Percentiles rank a stretch among this genome's conserved stretches.
phyloP scores from a whole-genome alignment of 225 moss, liverwort and hornwort species.

The Physcomitrellopsis africana region DNA sequence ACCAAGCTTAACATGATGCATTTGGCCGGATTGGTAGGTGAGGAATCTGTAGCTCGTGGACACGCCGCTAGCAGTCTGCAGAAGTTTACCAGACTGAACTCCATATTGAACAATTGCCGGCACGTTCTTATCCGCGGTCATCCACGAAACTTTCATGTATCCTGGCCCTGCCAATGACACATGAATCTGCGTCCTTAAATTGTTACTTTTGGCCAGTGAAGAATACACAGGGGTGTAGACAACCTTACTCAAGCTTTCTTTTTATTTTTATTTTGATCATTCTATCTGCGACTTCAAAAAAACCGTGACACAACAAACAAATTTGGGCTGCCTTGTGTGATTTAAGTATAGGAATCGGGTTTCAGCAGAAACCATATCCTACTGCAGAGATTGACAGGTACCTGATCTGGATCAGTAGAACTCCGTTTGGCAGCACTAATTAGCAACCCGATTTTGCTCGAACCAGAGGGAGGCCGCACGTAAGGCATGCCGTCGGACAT shows the following conservation, averaged over 20 bases:
- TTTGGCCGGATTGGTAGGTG: constrained; percentile 65
- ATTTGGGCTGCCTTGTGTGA: not conserved
- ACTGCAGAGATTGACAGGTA: constrained; percentile 20
- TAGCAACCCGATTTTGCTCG: constrained; percentile 13
- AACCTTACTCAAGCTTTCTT: not conserved
- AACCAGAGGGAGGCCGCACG: constrained; percentile 41
- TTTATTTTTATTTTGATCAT: not conserved
- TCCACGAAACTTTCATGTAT: constrained; percentile 65
- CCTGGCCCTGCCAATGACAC: constrained; percentile 63
- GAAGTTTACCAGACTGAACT: constrained; percentile 43
- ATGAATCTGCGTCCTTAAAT: constrained; percentile 45
- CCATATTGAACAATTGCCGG: constrained; percentile 75
- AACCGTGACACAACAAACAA: not conserved
- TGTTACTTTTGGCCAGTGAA: constrained; percentile 18
- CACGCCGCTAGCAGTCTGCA: constrained; percentile 49
- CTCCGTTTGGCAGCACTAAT: constrained; percentile 26
- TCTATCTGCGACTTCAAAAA: not conserved
- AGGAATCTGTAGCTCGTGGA: constrained; percentile 62
- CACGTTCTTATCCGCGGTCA: constrained; percentile 41
- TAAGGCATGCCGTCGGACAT: constrained; percentile 27
- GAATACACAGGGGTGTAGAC: not conserved
- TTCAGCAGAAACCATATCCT: not conserved
- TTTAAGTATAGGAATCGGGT: not conserved
- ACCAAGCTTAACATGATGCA: constrained; percentile 85
- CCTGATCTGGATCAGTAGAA: constrained; percentile 53